Evolutionary conservation across 305 asterid species (phyloP).

Genomic region (Fraxinus angustifolia): DNA sequence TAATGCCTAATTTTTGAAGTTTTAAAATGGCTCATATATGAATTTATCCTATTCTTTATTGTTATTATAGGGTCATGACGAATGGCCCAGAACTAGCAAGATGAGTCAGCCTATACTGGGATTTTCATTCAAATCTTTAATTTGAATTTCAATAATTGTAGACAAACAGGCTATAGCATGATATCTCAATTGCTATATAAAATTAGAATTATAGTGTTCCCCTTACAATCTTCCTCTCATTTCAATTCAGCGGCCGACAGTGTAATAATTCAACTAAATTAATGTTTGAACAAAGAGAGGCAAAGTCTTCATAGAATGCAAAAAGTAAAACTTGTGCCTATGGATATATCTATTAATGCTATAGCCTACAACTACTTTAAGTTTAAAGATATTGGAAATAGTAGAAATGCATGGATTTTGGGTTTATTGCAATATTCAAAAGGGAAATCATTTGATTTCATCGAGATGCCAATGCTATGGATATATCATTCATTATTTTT

Average conservation of each 20-base stretch:
- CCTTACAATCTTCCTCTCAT: neutral
- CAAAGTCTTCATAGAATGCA: constrained; percentile 2
- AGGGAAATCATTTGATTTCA: constrained; percentile 8
- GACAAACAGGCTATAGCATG: neutral
- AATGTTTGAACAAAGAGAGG: constrained; percentile 15
- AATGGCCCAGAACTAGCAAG: neutral
- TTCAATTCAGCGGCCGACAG: constrained; percentile 24
- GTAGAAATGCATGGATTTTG: constrained; percentile 8
- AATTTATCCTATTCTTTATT: neutral
- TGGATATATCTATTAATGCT: neutral
- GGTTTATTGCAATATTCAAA: constrained; percentile 3
- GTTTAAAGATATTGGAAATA: constrained; percentile 7
- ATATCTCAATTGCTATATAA: neutral
- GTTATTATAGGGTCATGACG: neutral
- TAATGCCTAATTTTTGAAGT: neutral
- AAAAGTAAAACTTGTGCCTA: constrained; percentile 4
- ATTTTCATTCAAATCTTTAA: neutral
- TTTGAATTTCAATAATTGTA: neutral
- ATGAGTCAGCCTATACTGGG: neutral
- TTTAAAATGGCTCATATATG: neutral
- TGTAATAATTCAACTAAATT: constrained; percentile 21
- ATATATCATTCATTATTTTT: neutral
- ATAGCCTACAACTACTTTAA: neutral
- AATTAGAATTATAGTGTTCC: constrained; percentile 17
- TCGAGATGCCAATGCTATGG: constrained; percentile 6